phyloP scores from a whole-genome alignment of 176 grass and related monocot genomes.

The Musa itinerans region DNA sequence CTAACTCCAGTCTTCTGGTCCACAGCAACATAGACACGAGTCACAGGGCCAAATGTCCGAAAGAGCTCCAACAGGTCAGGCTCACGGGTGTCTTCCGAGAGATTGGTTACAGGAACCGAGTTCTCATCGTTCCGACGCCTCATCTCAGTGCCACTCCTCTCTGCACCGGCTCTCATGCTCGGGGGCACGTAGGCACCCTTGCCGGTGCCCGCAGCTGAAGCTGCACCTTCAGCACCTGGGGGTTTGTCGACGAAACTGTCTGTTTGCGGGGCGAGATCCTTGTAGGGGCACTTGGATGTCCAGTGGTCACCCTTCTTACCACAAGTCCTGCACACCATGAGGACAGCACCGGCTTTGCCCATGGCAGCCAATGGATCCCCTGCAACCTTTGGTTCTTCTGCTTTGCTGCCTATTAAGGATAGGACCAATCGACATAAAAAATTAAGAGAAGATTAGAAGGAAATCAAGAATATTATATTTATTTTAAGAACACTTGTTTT shows the following conservation, averaged over 20 bases:
- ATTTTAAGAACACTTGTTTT: too few species aligned
- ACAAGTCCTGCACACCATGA: slow-evolving; percentile 80
- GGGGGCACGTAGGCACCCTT: slow-evolving; percentile 81
- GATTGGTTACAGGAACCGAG: slow-evolving; percentile 72
- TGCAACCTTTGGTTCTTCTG: slow-evolving; percentile 41
- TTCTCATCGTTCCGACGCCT: slow-evolving; percentile 78
- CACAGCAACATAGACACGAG: slow-evolving; percentile 66
- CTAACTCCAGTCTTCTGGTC: slow-evolving; percentile 71
- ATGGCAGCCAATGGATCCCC: slow-evolving; percentile 32
- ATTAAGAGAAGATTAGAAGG: not conserved
- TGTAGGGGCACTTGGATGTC: slow-evolving; percentile 74
- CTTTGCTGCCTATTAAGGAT: slow-evolving; percentile 37
- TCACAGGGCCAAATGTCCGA: slow-evolving; percentile 65
- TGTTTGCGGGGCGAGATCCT: slow-evolving; percentile 43
- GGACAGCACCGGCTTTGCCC: slow-evolving; percentile 43
- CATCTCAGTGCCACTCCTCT: slow-evolving; percentile 40
- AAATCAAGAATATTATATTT: not conserved
- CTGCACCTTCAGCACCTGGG: slow-evolving; percentile 21
- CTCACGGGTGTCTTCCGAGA: slow-evolving; percentile 76
- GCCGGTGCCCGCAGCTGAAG: slow-evolving; percentile 16
- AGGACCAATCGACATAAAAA: not conserved
- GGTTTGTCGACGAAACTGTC: slow-evolving; percentile 36
- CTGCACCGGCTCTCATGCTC: slow-evolving; percentile 60
- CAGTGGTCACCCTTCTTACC: slow-evolving; percentile 83
- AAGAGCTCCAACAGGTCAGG: slow-evolving; percentile 56